These are phyloP conservation scores for Pleurotus eryngii DNA, from an alignment of 768 basidiomycete species.

Conservation along the genomic window DNA sequence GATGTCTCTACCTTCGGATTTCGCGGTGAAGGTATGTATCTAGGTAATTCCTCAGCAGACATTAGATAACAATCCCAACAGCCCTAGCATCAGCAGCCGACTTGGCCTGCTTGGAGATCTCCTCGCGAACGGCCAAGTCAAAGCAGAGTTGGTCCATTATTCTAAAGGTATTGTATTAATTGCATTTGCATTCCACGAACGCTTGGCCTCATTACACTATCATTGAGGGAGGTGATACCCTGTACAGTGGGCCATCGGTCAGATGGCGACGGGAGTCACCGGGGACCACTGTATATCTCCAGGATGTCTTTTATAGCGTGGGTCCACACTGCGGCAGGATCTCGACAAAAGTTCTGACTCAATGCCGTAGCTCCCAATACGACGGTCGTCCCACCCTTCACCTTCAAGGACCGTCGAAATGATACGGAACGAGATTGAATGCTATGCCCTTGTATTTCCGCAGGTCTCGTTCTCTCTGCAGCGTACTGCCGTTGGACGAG, in stretches of 20 bases:
- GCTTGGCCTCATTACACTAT: background rate
- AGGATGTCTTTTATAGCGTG: conserved; percentile 91
- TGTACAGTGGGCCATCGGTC: conserved; percentile 72
- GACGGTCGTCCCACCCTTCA: conserved; percentile 67
- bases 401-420: conserved; percentile 58
- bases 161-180: conserved; percentile 51
- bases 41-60: background rate
- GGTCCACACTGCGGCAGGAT: conserved; percentile 18
- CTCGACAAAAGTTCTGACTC: conserved; percentile 7
- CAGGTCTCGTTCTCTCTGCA: conserved; percentile 67
- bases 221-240: conserved; percentile 54
- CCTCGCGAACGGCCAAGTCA: conserved; percentile 64
- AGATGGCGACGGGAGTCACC: conserved; percentile 70
- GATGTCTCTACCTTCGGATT: conserved; percentile 76
- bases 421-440: conserved; percentile 70
- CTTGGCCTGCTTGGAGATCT: conserved; percentile 77
- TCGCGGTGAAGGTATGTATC: conserved; percentile 79
- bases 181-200: too few species aligned
- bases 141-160: conserved; percentile 74
- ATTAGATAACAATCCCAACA: conserved; percentile 23
- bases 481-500: conserved; percentile 36
- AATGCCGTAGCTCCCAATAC: conserved; percentile 66
- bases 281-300: conserved; percentile 81
- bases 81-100: conserved; percentile 84
- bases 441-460: conserved; percentile 71